Evolutionary conservation across 2,329 filamentous ascomycete species (phyloP), one percentile per base, ranked within the genome.

Genomic region (Metarhizium humberi): DNA sequence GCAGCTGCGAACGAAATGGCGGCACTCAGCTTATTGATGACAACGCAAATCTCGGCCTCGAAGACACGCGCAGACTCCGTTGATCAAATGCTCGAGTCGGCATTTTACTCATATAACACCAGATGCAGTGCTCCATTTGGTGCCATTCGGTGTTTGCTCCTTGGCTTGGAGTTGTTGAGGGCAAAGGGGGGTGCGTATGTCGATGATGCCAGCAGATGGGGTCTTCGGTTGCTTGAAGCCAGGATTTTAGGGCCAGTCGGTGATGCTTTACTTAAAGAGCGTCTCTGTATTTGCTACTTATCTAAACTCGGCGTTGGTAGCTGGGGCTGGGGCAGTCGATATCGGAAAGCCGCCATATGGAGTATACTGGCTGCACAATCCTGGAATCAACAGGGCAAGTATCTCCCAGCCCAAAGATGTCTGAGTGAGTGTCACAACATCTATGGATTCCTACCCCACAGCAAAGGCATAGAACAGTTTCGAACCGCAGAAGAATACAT

Each of bases 1-100:
- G 94, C 94, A 0, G 92, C 89, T 3, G 87, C 89, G 1, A 92
- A 95, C 68, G 94, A 99, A 74, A 97, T 99, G 92, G 87, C 88
- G 34, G 92, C 90, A 5, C 74, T 96, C 13, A 90, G 89, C 63
- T 82, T 90, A 45, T 80, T 99, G 38, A 79, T 99, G 57, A 85
- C 87, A 63, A 85, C 89, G 0, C 82, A 88, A 57, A 79, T 80
- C 16, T 75, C 88, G 58, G 85, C 84, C 2, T 84, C 87, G 14
- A 96, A 92, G 67, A 83, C 82, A 32, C 85, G 92, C 58, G 76
- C 86, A 1, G 94, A 97, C 63, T 86, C 83, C 5, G 80, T 96
- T 43, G 90, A 95, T 63, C 82, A 89, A 62, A 89, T 94, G 80
- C 79, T 99, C 13, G 92, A 97, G 65, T 88, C 89, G 3, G 90